phyloP scores from a whole-genome alignment of 305 asterid species.

The Fraxinus baroniana region DNA sequence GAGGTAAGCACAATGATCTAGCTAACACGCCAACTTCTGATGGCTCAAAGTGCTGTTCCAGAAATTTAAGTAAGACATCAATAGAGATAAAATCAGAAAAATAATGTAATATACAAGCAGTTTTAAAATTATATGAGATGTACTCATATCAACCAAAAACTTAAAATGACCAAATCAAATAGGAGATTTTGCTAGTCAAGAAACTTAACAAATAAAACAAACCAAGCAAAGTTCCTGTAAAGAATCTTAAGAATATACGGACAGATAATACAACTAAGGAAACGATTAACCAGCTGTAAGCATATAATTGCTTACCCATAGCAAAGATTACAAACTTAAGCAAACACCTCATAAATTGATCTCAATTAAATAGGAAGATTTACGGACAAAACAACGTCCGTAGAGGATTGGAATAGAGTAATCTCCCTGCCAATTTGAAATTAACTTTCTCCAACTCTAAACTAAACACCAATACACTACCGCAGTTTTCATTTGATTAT shows the following conservation, averaged over 20 bases:
- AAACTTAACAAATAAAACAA: neutral
- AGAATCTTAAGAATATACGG: neutral
- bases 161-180: neutral
- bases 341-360: neutral
- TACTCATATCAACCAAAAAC: neutral
- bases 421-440: neutral
- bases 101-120: neutral
- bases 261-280: neutral
- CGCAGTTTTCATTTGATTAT: slow-evolving; percentile 1
- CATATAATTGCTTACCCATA: neutral
- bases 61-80: slow-evolving; percentile 1
- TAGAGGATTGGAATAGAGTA: neutral
- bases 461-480: neutral
- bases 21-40: slow-evolving; percentile 88
- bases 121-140: neutral
- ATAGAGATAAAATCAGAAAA: neutral
- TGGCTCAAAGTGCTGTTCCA: slow-evolving; percentile 85
- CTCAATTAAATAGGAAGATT: neutral
- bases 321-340: neutral
- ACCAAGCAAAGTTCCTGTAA: slow-evolving; percentile 1
- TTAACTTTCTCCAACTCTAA: neutral
- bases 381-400: neutral
- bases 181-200: neutral
- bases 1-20: slow-evolving; percentile 90
- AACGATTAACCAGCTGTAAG: neutral